Evolutionary conservation across 2,329 filamentous ascomycete species (phyloP).

Genomic region (Aureobasidium sp.): DNA sequence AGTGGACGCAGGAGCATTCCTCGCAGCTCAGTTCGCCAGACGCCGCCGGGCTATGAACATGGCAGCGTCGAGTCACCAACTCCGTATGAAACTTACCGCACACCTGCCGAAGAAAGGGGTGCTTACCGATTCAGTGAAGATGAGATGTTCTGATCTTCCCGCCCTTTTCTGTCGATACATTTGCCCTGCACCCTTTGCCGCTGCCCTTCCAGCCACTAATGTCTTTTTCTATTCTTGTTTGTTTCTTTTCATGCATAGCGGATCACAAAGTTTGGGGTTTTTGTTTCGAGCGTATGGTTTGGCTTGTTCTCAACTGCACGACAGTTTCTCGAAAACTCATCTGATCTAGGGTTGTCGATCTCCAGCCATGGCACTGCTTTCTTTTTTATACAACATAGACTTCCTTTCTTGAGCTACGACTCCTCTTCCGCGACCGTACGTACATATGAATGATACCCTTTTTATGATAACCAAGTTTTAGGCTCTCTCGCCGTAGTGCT

Average conservation of each 20-base stretch:
- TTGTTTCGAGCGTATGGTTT: background rate
- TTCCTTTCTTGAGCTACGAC: background rate
- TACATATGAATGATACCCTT: constrained; percentile 6
- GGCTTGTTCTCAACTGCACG: background rate
- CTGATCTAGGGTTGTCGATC: background rate
- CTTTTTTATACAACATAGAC: background rate
- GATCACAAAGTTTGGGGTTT: background rate
- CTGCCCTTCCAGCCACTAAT: background rate
- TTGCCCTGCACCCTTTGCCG: background rate
- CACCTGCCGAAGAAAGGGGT: constrained; percentile 23
- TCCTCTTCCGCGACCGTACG: background rate
- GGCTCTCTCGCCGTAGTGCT: background rate
- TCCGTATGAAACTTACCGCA: constrained; percentile 22
- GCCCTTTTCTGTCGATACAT: background rate
- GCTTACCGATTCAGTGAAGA: constrained; percentile 16
- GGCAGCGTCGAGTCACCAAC: constrained; percentile 16
- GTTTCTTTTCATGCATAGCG: constrained; percentile 9
- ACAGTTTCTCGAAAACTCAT: background rate
- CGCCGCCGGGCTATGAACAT: background rate
- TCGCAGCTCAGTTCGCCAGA: background rate
- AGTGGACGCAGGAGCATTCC: background rate
- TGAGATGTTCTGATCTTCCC: constrained; percentile 20
- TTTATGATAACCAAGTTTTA: background rate
- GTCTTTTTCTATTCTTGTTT: background rate
- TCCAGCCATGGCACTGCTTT: background rate